A percentile compares a stretch with the other conserved stretches of the same genome.
Conservation (phyloP, 108 stramenopile genomes). For the Aurantiochytrium sp. region DNA sequence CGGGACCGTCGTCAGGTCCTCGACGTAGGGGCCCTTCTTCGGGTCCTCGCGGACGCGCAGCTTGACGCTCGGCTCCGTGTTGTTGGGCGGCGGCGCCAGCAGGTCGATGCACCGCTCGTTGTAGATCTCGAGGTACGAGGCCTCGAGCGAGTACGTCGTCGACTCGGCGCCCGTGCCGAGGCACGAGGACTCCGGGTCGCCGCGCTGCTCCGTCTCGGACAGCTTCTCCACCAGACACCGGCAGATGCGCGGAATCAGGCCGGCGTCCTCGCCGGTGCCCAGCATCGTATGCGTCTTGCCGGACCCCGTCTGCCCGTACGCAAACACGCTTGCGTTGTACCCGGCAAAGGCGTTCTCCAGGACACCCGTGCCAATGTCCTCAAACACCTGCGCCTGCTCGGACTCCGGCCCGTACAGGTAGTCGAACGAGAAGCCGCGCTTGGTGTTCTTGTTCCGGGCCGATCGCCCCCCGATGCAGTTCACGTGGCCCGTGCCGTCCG, state of each 20-base stretch:
- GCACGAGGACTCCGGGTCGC: neutral
- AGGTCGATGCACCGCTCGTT: slow-evolving; percentile 61
- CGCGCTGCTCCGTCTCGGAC: neutral
- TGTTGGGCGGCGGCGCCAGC: slow-evolving; percentile 36
- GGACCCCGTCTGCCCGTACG: slow-evolving; percentile 41
- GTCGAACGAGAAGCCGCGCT: neutral
- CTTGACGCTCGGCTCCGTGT: slow-evolving; percentile 26
- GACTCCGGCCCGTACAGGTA: neutral
- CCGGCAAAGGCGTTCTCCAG: slow-evolving; percentile 20
- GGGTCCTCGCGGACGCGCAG: slow-evolving; percentile 37
- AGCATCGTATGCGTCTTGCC: slow-evolving; percentile 47
- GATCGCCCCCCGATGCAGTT: neutral
- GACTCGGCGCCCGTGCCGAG: neutral
- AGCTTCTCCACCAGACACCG: neutral
- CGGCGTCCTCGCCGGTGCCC: neutral
- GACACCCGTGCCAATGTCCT: neutral
- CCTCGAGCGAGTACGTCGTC: slow-evolving; percentile 13
- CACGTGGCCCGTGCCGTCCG: neutral
- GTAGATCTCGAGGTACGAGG: slow-evolving; percentile 59
- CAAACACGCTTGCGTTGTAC: slow-evolving; percentile 36
- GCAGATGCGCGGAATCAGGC: slow-evolving; percentile 31
- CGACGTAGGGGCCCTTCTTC: slow-evolving; percentile 36
- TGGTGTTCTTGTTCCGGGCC: neutral
- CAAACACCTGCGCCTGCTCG: slow-evolving; percentile 5
- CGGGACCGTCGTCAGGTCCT: slow-evolving; percentile 42